A percentile compares a stretch with the other conserved stretches of the same genome.
Conservation (phyloP, 345 rosid species). For the Arabidopsis suecica region DNA sequence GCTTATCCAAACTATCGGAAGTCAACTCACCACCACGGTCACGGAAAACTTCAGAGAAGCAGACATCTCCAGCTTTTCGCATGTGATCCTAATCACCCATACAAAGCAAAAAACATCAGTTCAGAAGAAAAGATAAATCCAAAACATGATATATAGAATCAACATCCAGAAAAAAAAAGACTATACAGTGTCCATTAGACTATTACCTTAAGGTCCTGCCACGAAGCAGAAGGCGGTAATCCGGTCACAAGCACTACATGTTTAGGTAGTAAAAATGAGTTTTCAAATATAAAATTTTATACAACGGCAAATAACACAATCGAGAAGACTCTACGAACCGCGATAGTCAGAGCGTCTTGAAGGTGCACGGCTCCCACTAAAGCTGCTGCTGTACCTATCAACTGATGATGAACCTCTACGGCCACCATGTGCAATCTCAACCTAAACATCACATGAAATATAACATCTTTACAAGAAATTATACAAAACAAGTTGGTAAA, state of each 20-base stretch:
- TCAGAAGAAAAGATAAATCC: neutral
- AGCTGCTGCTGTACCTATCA: slow-evolving; percentile 73
- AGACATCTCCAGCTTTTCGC: slow-evolving; percentile 98
- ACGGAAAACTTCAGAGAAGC: slow-evolving; percentile 91
- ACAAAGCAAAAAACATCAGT: neutral
- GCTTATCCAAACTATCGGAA: neutral
- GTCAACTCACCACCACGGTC: slow-evolving; percentile 73
- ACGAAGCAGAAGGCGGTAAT: slow-evolving; percentile 93
- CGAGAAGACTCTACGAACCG: slow-evolving; percentile 54
- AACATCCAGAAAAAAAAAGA: neutral
- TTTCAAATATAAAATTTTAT: neutral
- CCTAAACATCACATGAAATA: slow-evolving; percentile 51
- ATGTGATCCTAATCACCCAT: slow-evolving; percentile 78
- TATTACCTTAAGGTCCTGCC: slow-evolving; percentile 98
- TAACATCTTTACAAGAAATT: neutral
- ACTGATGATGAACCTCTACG: slow-evolving; percentile 75
- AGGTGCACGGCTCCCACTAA: slow-evolving; percentile 75
- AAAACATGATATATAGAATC: neutral
- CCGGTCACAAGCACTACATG: slow-evolving; percentile 84
- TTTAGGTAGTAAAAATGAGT: neutral
- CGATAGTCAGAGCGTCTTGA: slow-evolving; percentile 88
- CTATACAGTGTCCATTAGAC: neutral
- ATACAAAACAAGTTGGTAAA: neutral
- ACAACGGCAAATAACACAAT: neutral
- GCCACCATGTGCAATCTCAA: slow-evolving; percentile 92